Conservation (phyloP, 202 grass and related monocot genomes). For the Saccharum hybrid region DNA sequence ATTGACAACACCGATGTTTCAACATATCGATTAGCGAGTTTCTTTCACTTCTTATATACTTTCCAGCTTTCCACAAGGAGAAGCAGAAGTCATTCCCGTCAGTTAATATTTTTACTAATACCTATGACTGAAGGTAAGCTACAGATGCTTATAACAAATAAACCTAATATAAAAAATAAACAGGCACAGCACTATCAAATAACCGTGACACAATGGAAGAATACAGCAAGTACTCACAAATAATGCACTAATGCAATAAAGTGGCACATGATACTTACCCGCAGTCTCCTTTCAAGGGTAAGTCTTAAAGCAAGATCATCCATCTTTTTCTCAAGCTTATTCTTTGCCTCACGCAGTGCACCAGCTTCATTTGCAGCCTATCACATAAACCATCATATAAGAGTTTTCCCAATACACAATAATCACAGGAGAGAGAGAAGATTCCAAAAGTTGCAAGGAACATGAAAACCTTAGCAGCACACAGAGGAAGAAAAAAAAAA, state of each 20-base stretch:
- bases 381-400: constrained; percentile 39
- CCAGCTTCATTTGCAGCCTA: constrained; percentile 98
- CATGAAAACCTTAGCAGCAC: background rate
- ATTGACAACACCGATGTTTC: too few species aligned
- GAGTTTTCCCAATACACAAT: constrained; percentile 33
- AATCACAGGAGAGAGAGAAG: constrained; percentile 40
- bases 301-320: constrained; percentile 93
- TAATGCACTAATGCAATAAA: background rate
- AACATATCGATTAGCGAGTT: background rate
- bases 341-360: constrained; percentile 92
- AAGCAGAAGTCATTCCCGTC: background rate
- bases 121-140: constrained; percentile 2
- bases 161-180: constrained; percentile 20
- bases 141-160: constrained; percentile 20
- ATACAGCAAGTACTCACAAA: constrained; percentile 12
- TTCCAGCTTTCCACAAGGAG: background rate
- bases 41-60: background rate
- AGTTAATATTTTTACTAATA: background rate
- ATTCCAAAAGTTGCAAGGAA: background rate
- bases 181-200: constrained; percentile 18
- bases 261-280: constrained; percentile 55
- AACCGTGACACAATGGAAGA: background rate
- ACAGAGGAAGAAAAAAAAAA: constrained; percentile 12
- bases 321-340: constrained; percentile 93
- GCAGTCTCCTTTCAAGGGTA: constrained; percentile 79